Evolutionary conservation across 169 alveolate genomes (phyloP), one percentile per base, ranked within the genome.

Genomic region (Plasmodium billcollinsi): DNA sequence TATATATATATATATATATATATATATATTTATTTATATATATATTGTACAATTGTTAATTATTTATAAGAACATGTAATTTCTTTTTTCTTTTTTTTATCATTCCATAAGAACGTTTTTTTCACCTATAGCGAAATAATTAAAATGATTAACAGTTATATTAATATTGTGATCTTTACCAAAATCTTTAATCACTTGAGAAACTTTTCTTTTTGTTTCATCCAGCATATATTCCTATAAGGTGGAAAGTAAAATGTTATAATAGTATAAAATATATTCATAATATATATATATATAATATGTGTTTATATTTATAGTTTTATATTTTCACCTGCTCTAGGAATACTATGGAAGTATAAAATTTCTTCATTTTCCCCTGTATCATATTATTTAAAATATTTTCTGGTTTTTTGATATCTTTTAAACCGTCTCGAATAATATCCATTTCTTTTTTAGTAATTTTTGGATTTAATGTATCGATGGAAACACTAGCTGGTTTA

Each of bases 161-260:
- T 69, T 83, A n/a, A 83, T 39, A 39, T 63, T 18, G 14, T 83
- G 80, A 29, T 33, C 54, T 59, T 67, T 67, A 21, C 67, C 54
- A 54, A 83, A 67, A 69, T 83, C 91, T 5, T 59, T 49, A 54
- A 83, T 69, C 20, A 83, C 85, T 56, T 83, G 73, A 29, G 83
- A 83, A 15, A 83, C 91, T 63, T 83, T 83, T 56, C 91, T 62
- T 63, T 83, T 83, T 11, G 91, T 67, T 18, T 83, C 91, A 66
- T 83, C 91, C 20, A 83, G 67, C 91, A 83, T 83, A 43, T 83
- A 83, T 62, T 83, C 91, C 91, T 83, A 15, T 7, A 49, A 66
- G 43, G 29, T 26, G 9, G 9, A 50, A 21, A 45, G n/a, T 7
- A 52, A 50, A 69, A 26, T 50, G 26, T 24, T 24, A 24, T 24